Evolutionary conservation across 176 grass and related monocot species (phyloP), one percentile per base, ranked within the genome.

Genomic region (Tillandsia leiboldiana): DNA sequence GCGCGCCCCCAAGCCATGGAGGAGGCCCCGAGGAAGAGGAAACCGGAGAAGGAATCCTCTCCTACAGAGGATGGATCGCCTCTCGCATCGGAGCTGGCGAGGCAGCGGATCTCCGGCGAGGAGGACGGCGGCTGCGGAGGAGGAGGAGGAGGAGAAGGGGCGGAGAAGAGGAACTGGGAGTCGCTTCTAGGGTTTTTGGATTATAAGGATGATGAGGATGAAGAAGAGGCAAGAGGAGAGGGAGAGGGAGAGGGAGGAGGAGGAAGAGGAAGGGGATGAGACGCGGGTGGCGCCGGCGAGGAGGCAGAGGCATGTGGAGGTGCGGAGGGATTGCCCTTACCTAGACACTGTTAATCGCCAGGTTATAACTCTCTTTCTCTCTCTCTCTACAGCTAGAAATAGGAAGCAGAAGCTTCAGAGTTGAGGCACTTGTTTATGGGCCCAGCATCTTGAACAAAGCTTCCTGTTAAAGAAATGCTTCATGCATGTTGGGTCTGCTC

Each of bases 271-370:
- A 0, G 66, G 73, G 0, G 68, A 85, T 1, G 89, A 87, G 54
- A 59, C 49, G 48, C 66, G 65, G 63, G 78, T 62, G 73, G 81
- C 64, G 49, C 82, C 74, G 1, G 77, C 72, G 63, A 87, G 84
- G 76, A 79, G 80, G 53, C 77, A 74, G 15, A 86, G 94, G 68
- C 82, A 99, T 51, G 87, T 93, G 11, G 89, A 93, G 87, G 51
- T 90, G 66, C 67, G 94, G 26, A 79, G 80, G 28, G 94, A 99
- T 72, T 99, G 89, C 54, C 94, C 94, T 15, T 99, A 99, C 75
- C 94, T 99, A n/a, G 94, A 99, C 56, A 99, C 89, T 13, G 89
- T 99, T 23, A 93, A 99, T 50, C 85, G 94, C 51, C 89, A 99
- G 94, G 94, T 99, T 17, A 66, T 33, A n/a, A n/a, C n/a, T n/a